phyloP scores from a whole-genome alignment of 2,329 filamentous ascomycete genomes.

The Penicillium capsulatum region DNA sequence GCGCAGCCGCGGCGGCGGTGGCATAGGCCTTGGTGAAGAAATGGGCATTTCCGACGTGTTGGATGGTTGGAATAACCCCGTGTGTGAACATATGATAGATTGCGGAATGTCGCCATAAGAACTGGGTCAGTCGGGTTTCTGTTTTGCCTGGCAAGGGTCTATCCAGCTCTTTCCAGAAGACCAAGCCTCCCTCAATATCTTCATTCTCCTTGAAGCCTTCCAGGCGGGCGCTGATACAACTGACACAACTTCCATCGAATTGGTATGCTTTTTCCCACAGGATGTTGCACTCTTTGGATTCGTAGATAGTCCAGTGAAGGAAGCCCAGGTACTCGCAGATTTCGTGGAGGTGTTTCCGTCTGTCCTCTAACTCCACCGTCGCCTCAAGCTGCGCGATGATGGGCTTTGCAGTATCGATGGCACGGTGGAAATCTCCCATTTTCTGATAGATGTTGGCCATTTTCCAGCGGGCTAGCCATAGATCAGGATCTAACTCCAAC shows the following conservation, averaged over 20 bases:
- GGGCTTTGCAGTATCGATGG: neutral
- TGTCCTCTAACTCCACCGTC: no score
- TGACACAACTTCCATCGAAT: no score
- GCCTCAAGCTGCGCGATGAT: neutral
- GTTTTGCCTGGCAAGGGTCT: no score
- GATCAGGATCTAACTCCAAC: neutral
- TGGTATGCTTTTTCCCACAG: no score
- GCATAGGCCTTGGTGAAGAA: neutral
- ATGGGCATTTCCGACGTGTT: neutral
- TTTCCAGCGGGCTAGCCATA: neutral
- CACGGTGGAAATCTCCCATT: neutral
- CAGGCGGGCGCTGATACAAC: no score
- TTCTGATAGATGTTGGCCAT: neutral
- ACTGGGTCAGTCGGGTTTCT: neutral
- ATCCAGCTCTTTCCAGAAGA: no score
- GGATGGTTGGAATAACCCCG: neutral
- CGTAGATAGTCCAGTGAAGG: no score
- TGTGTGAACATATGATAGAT: neutral
- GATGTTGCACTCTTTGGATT: no score
- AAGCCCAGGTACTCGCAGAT: no score
- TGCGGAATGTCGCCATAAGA: neutral
- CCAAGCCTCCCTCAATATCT: no score
- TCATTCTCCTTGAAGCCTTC: no score
- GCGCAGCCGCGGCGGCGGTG: neutral
- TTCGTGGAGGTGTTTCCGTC: no score